Percentiles rank a stretch among this genome's conserved stretches.
phyloP scores from a whole-genome alignment of 352 stramenopile species.

The Pythium chondricola region DNA sequence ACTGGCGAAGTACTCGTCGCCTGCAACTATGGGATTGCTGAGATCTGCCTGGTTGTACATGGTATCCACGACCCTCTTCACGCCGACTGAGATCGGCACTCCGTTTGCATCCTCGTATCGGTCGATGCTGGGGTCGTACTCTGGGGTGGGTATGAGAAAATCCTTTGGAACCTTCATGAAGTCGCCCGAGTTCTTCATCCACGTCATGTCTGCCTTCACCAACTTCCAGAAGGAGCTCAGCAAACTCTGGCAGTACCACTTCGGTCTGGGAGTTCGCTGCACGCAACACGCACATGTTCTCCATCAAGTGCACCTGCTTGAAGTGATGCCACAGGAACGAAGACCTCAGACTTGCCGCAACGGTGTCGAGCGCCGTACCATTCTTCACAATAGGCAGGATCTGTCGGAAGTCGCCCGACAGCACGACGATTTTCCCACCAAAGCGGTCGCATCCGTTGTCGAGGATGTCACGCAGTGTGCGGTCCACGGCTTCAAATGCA shows the following conservation, averaged over 20 bases:
- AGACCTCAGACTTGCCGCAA: too few relatives aligned
- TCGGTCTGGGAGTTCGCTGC: too few relatives aligned
- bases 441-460: not conserved
- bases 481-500: conserved; percentile 6
- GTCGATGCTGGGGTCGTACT: not conserved
- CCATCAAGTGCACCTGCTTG: too few relatives aligned
- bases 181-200: too few relatives aligned
- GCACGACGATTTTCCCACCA: conserved; percentile 5
- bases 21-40: conserved; percentile 1
- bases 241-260: too few relatives aligned
- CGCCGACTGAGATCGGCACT: not conserved
- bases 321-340: too few relatives aligned
- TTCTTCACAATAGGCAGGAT: conserved; percentile 7
- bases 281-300: too few relatives aligned
- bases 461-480: conserved; percentile 1
- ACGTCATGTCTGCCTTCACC: too few relatives aligned
- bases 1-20: conserved; percentile 9
- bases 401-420: conserved; percentile 10
- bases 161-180: too few relatives aligned
- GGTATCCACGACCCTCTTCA: conserved; percentile 2
- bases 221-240: too few relatives aligned
- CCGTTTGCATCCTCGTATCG: not conserved
- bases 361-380: not conserved
- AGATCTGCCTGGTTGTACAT: conserved; percentile 8
- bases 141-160: conserved; percentile 3